Percentiles rank a stretch among this genome's conserved stretches.
phyloP scores from a whole-genome alignment of 768 basidiomycete species.

The Lanmaoa rubissima region DNA sequence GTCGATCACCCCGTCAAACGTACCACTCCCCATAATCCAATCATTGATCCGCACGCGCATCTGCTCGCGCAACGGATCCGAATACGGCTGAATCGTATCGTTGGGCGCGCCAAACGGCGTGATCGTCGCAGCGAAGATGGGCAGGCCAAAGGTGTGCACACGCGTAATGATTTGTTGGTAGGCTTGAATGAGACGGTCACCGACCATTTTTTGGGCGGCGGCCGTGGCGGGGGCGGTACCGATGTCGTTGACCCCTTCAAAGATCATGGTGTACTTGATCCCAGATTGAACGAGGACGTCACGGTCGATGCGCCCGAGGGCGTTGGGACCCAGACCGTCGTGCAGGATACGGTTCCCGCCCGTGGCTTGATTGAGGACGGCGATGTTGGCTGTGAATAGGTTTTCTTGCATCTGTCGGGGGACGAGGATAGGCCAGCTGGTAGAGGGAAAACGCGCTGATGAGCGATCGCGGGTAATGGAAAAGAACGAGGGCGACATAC shows the following conservation, averaged over 20 bases:
- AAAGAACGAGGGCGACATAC: not conserved
- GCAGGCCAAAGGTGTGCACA: slow-evolving; percentile 1
- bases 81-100: not conserved
- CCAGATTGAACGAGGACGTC: slow-evolving; percentile 3
- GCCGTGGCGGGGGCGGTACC: not conserved
- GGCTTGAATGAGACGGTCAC: slow-evolving; percentile 7
- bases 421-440: slow-evolving; percentile 2
- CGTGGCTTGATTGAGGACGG: not conserved
- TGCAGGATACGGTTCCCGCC: not conserved
- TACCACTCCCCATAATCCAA: not conserved
- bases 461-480: not conserved
- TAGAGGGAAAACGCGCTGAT: not conserved
- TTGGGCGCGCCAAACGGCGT: not conserved
- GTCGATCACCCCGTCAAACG: slow-evolving; percentile 4
- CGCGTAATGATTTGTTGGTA: not conserved
- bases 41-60: slow-evolving; percentile 1
- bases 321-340: not conserved
- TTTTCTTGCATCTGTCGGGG: slow-evolving; percentile 3
- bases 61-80: not conserved
- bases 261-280: slow-evolving; percentile 7
- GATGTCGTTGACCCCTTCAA: slow-evolving; percentile 12
- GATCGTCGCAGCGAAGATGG: slow-evolving; percentile 8
- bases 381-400: not conserved
- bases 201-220: not conserved
- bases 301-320: not conserved